Conservation (phyloP, 495 filamentous ascomycete species). For the Bacidia gigantensis region DNA sequence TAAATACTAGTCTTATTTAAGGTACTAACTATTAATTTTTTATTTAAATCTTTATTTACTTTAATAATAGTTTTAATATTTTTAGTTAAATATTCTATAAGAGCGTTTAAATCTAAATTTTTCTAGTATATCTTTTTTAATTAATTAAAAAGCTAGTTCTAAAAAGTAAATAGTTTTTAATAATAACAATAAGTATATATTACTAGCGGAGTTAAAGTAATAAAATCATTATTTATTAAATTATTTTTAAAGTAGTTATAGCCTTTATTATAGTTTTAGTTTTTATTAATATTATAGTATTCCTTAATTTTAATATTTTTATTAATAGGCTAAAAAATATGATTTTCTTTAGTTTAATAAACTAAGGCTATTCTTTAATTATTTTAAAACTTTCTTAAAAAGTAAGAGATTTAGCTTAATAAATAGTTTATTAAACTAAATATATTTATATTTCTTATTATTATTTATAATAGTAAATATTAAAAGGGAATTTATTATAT, state of each 20-base stretch:
- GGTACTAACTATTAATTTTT: not conserved
- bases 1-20: not conserved
- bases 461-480: not conserved
- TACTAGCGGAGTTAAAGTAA: no score
- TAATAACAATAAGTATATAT: no score
- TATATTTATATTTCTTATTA: not conserved
- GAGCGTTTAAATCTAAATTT: not conserved
- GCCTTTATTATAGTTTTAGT: no score
- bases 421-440: not conserved
- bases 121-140: not conserved
- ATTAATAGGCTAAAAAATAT: not conserved
- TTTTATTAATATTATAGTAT: no score
- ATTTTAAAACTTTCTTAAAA: not conserved
- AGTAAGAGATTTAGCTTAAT: not conserved
- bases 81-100: slow-evolving; percentile 1
- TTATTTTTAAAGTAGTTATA: no score
- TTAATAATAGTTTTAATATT: not conserved
- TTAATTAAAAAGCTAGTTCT: not conserved
- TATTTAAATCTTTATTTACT: not conserved
- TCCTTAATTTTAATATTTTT: not conserved
- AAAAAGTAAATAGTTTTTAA: slow-evolving; percentile 3
- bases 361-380: not conserved
- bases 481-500: not conserved
- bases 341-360: no score
- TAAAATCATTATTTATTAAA: no score